Percentiles rank a stretch among this genome's conserved stretches.
These are phyloP conservation scores for Leccinum imitatum DNA, from an alignment of 768 basidiomycete species.

Conservation along the genomic window DNA sequence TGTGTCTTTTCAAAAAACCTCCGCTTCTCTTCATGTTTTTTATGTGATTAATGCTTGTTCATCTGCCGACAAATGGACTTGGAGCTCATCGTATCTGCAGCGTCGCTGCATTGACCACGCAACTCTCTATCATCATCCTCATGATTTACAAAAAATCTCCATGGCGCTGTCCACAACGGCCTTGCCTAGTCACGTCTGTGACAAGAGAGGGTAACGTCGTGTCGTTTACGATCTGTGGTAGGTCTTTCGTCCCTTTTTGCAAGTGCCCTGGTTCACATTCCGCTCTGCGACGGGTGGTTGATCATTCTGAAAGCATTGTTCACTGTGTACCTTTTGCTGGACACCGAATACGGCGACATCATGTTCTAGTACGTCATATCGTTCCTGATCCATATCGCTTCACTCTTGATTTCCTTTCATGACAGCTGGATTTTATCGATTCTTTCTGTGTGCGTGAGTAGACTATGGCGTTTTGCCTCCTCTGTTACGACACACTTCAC, in stretches of 20 bases:
- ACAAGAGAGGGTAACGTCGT: slow-evolving; percentile 4
- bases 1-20: slow-evolving; percentile 9
- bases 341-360: slow-evolving; percentile 5
- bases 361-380: slow-evolving; percentile 13
- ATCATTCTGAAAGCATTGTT: slow-evolving; percentile 5
- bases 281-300: neutral
- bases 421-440: slow-evolving; percentile 8
- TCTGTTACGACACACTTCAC: neutral
- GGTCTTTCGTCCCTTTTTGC: neutral
- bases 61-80: neutral
- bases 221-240: slow-evolving; percentile 5
- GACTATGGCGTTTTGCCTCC: neutral
- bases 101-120: slow-evolving; percentile 1
- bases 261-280: neutral
- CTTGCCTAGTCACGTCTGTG: slow-evolving; percentile 1
- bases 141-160: slow-evolving; percentile 6
- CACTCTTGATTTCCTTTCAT: neutral
- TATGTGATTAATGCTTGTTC: slow-evolving; percentile 2
- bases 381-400: neutral
- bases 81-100: neutral
- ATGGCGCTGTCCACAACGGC: neutral
- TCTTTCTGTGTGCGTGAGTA: slow-evolving; percentile 11
- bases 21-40: slow-evolving; percentile 4
- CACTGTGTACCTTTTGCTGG: slow-evolving; percentile 8
- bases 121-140: slow-evolving; percentile 4